phyloP scores from a whole-genome alignment of 148 eudicot species.

The Polygonum aviculare region DNA sequence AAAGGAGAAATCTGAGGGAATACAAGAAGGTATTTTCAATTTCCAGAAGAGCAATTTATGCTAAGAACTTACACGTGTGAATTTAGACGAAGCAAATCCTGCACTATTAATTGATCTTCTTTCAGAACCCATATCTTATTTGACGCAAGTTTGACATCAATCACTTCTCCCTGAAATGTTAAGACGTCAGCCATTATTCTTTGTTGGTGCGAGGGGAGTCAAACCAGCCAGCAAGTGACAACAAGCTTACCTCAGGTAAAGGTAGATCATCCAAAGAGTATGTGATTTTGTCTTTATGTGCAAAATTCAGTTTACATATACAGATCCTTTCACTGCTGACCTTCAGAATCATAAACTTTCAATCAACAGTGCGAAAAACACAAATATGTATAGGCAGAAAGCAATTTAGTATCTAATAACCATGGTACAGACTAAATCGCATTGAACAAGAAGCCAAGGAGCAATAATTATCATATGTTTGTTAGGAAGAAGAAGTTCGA shows the following conservation, averaged over 20 bases:
- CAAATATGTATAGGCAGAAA: neutral
- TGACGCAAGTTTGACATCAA: slow-evolving; percentile 67
- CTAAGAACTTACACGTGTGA: slow-evolving; percentile 36
- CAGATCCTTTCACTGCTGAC: slow-evolving; percentile 36
- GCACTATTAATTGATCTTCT: slow-evolving; percentile 63
- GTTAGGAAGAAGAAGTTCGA: neutral
- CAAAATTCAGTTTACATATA: slow-evolving; percentile 31
- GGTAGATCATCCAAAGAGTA: slow-evolving; percentile 41
- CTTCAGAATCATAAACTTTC: slow-evolving; percentile 23
- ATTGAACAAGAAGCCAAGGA: neutral
- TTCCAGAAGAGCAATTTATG: neutral
- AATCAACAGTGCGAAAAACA: neutral
- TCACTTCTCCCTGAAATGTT: slow-evolving; percentile 37
- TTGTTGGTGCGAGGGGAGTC: neutral
- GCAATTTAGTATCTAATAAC: neutral
- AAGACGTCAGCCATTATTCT: neutral
- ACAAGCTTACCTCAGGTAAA: slow-evolving; percentile 51
- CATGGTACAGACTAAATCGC: neutral
- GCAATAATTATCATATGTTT: neutral
- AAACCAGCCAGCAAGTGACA: slow-evolving; percentile 3
- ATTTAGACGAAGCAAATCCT: slow-evolving; percentile 29
- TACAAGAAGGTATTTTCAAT: neutral
- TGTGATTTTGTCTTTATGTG: slow-evolving; percentile 39
- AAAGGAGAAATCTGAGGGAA: neutral
- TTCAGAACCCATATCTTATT: slow-evolving; percentile 69